These are phyloP conservation scores for Septoria linicola DNA, from an alignment of 2,329 filamentous ascomycete species.

Conservation along the genomic window DNA sequence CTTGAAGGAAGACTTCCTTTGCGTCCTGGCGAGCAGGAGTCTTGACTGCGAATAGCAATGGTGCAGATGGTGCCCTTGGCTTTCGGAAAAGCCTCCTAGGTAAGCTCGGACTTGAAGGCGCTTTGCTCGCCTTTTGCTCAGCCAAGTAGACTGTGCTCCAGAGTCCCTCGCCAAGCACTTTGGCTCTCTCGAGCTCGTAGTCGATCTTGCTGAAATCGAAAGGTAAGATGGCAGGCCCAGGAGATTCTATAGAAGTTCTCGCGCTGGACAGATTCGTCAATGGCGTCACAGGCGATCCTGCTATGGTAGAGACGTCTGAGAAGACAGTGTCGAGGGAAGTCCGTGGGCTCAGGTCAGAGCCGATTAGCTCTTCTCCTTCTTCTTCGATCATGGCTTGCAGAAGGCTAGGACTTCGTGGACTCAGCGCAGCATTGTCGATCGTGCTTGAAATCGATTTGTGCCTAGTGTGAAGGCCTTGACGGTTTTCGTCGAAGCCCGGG, in stretches of 20 bases:
- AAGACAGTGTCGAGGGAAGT: conserved; percentile 19
- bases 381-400: conserved; percentile 52
- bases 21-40: conserved; percentile 36
- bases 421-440: conserved; percentile 16
- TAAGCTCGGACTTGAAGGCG: conserved; percentile 23
- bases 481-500: conserved; percentile 18
- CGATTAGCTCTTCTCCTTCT: conserved; percentile 51
- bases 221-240: conserved; percentile 17
- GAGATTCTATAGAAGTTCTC: conserved; percentile 23
- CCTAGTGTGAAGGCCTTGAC: conserved; percentile 17
- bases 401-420: conserved; percentile 10
- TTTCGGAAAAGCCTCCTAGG: conserved; percentile 19
- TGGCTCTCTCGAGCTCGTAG: conserved; percentile 38
- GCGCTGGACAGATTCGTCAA: conserved; percentile 22
- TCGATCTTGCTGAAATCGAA: conserved; percentile 33
- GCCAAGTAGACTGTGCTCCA: conserved; percentile 41
- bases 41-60: conserved; percentile 37
- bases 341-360: conserved; percentile 28
- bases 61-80: conserved; percentile 17
- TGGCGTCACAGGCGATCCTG: conserved; percentile 20
- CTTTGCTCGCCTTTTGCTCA: conserved; percentile 25
- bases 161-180: conserved; percentile 37
- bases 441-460: conserved; percentile 22
- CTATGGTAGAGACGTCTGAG: conserved; percentile 19
- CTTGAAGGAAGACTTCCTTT: conserved; percentile 36